Percentiles rank a stretch among this genome's conserved stretches.
Conservation (phyloP, 352 stramenopile genomes). For the Elongisporangium anandrum region DNA sequence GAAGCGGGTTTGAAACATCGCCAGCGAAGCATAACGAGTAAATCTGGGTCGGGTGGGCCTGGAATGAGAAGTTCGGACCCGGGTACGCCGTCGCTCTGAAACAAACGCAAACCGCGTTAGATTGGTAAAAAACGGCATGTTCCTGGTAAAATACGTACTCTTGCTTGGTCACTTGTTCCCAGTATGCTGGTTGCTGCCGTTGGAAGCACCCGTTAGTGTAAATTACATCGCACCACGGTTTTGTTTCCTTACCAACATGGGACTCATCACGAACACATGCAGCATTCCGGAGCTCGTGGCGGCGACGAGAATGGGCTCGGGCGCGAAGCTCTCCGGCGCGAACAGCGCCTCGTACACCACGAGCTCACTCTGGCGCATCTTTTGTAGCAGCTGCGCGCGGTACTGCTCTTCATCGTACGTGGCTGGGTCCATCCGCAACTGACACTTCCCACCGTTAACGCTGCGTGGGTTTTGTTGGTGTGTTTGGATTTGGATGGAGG, state of each 20-base stretch:
- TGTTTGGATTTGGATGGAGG: background rate
- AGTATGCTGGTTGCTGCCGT: conserved; percentile 30
- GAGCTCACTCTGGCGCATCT: conserved; percentile 46
- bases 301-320: conserved; percentile 47
- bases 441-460: background rate
- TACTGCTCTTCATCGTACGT: conserved; percentile 53
- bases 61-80: conserved; percentile 50
- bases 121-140: background rate
- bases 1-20: conserved; percentile 38
- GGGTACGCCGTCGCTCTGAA: conserved; percentile 33
- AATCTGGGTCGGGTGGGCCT: conserved; percentile 67
- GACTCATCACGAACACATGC: conserved; percentile 48
- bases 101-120: background rate
- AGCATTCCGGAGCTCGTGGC: conserved; percentile 59
- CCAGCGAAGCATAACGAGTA: conserved; percentile 70
- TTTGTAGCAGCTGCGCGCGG: conserved; percentile 38
- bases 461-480: background rate
- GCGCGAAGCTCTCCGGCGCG: conserved; percentile 19
- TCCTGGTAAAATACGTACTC: conserved; percentile 18
- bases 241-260: conserved; percentile 24
- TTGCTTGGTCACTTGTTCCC: conserved; percentile 34
- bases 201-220: background rate
- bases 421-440: conserved; percentile 39
- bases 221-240: background rate
- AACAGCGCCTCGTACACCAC: conserved; percentile 58